phyloP scores from a whole-genome alignment of 1,284 basidiomycete species.

The Cystobasidium slooffiae region DNA sequence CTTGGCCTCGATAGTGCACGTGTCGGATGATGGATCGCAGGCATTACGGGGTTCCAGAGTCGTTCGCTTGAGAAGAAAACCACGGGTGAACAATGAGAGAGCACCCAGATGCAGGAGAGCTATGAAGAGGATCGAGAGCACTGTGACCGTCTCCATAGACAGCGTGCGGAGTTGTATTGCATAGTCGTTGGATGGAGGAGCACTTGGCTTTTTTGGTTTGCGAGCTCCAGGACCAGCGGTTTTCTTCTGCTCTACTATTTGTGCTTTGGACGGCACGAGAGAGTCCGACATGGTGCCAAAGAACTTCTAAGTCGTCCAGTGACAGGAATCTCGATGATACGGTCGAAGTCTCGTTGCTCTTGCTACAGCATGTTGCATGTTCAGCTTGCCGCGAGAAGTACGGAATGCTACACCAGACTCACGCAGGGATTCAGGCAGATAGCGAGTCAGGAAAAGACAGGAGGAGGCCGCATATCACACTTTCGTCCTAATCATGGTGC shows the following conservation, averaged over 20 bases:
- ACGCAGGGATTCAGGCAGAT: too few species aligned
- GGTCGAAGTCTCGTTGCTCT: not conserved
- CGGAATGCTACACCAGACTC: too few species aligned
- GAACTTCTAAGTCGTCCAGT: too few species aligned
- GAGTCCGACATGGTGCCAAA: not conserved
- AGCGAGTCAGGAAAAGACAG: too few species aligned
- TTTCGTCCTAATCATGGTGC: not conserved
- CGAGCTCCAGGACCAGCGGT: not conserved
- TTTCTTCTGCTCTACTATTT: not conserved
- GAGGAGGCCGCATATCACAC: not conserved
- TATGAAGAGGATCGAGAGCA: slow-evolving; percentile 64
- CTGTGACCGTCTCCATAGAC: slow-evolving; percentile 17
- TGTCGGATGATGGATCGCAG: slow-evolving; percentile 60
- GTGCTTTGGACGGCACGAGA: not conserved
- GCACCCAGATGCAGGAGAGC: slow-evolving; percentile 60
- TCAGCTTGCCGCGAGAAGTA: too few species aligned
- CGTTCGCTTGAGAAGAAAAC: slow-evolving; percentile 82
- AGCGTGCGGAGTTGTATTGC: slow-evolving; percentile 9
- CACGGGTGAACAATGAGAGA: slow-evolving; percentile 74
- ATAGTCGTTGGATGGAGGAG: not conserved
- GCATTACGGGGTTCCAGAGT: slow-evolving; percentile 69
- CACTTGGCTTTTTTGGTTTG: slow-evolving; percentile 10
- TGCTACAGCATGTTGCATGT: too few species aligned
- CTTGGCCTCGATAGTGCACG: slow-evolving; percentile 64
- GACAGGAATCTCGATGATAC: too few species aligned